Base-by-base conservation (phyloP, 495 filamentous ascomycete species). In the Amphirosellinia nigrospora region DNA sequence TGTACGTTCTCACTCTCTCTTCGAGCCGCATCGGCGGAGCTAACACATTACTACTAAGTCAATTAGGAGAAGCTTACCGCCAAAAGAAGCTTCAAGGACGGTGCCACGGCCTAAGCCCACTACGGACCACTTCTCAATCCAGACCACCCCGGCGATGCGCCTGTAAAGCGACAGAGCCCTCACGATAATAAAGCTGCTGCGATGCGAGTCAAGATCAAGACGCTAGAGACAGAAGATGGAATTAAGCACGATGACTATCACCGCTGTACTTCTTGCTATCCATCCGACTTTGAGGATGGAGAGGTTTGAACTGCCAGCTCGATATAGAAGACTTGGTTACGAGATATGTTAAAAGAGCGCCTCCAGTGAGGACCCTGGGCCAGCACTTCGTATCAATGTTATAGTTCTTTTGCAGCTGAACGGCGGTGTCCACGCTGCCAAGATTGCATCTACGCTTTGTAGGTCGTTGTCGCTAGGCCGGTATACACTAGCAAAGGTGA, bases 21-120 rank as follows among this genome's bases (percentile, higher is more conserved):
- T n/a, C n/a, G n/a, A n/a, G n/a, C n/a, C n/a, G n/a, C 39, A 16
- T 43, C 39, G 9, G 1, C 39, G 39, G 16, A 60, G 30, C 32
- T 28, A 30, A 62, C 32, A 30, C 21, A 62, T 32, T n/a, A n/a
- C n/a, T 32, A 0, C 21, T 45, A 62, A 23, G 39, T 62, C 21
- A 62, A 62, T 45, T 62, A 23, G 21, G 39, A 32, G 23, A 62
- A 62, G 59, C 38, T 62, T 62, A 23, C 59, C 16, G n/a, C 21
- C 39, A 30, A 45, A 62, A 39, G 38, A 9, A 11, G 39, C 39
- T 45, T 45, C 11, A 13, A 45, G 8, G 59, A 62, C 59, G 21
- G 11, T 30, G 21, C 39, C 10, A 30, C 39, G 4, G 23, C 39
- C 21, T 19, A 19, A 32, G 38, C 56, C n/a, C n/a, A n/a, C n/a